Conservation (phyloP, 441 rosid species). For the California macrophylla region DNA sequence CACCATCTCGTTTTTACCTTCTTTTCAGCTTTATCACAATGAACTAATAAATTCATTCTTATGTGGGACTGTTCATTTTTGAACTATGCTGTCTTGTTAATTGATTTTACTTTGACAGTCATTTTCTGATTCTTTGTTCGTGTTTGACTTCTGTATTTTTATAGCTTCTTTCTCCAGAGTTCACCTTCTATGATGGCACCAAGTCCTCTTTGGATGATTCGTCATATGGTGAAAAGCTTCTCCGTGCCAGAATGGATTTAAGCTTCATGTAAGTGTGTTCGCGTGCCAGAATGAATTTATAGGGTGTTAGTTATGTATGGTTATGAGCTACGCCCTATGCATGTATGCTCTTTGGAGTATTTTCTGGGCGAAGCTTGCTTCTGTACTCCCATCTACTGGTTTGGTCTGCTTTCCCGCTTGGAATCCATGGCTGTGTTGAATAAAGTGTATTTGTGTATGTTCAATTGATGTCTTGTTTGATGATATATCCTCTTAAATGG, state of each 20-base stretch:
- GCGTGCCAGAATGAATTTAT: background rate
- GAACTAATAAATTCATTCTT: background rate
- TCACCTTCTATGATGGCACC: conserved; percentile 92
- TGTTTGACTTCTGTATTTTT: conserved; percentile 15
- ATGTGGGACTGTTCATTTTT: background rate
- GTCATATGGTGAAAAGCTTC: conserved; percentile 76
- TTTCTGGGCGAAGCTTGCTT: background rate
- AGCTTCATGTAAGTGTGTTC: conserved; percentile 77
- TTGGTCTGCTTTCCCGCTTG: background rate
- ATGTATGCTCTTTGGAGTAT: background rate
- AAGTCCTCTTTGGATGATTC: conserved; percentile 84
- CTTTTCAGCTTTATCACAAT: background rate
- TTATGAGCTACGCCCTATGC: background rate
- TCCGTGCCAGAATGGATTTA: conserved; percentile 91
- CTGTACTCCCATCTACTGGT: background rate
- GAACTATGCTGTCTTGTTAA: background rate
- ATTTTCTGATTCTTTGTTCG: conserved; percentile 14
- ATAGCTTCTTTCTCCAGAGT: conserved; percentile 92
- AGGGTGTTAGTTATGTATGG: background rate
- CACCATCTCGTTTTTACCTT: background rate
- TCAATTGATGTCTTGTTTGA: no score
- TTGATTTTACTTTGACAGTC: background rate
- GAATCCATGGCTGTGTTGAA: background rate
- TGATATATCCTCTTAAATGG: no score
- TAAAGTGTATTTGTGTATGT: no score